These are phyloP conservation scores for Suillus clintonianus DNA, from an alignment of 768 basidiomycete species.

Conservation along the genomic window DNA sequence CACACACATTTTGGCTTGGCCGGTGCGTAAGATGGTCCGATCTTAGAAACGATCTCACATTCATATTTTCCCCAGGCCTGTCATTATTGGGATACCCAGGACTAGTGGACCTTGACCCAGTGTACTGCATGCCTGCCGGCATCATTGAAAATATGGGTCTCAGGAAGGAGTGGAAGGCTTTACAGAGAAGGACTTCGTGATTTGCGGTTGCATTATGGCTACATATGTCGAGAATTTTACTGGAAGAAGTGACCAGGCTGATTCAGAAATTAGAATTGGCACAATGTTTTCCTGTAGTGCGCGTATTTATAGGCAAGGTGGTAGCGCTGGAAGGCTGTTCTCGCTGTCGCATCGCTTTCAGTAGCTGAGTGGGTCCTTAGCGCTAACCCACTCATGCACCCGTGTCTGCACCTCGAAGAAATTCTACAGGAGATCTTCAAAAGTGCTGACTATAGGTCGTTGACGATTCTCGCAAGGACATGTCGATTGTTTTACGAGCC, in stretches of 20 bases:
- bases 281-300: background rate
- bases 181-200: slow-evolving; percentile 27
- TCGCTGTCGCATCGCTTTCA: background rate
- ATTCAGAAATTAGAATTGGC: background rate
- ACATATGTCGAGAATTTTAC: background rate
- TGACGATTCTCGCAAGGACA: slow-evolving; percentile 34
- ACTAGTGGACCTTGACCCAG: slow-evolving; percentile 84
- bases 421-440: slow-evolving; percentile 34
- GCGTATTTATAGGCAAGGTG: background rate
- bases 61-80: slow-evolving; percentile 54
- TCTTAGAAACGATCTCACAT: background rate
- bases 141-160: slow-evolving; percentile 59
- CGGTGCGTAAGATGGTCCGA: slow-evolving; percentile 42
- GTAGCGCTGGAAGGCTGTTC: background rate
- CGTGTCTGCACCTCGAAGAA: slow-evolving; percentile 34
- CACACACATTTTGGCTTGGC: slow-evolving; percentile 93
- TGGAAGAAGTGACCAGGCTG: background rate
- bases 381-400: slow-evolving; percentile 28
- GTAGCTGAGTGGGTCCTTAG: background rate
- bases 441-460: slow-evolving; percentile 31
- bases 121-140: slow-evolving; percentile 91
- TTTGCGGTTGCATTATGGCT: background rate
- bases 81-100: slow-evolving; percentile 87
- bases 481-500: slow-evolving; percentile 32
- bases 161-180: slow-evolving; percentile 46